These are phyloP conservation scores for Spirogloea muscicola DNA, from an alignment of 139 green algal species.

Conservation along the genomic window DNA sequence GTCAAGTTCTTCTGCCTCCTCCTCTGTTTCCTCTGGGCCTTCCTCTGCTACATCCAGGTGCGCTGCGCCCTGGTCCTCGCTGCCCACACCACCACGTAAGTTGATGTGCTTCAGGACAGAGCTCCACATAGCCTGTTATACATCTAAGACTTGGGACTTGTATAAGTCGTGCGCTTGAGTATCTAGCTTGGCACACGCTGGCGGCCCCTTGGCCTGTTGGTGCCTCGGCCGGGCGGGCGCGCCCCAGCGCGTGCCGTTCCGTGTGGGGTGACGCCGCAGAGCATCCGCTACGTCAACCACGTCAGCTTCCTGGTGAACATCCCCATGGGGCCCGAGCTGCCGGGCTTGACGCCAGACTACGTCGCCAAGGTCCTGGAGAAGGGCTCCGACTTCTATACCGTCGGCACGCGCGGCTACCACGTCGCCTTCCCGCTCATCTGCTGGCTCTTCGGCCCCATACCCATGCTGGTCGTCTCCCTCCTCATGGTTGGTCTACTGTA, in stretches of 20 bases:
- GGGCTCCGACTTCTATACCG: slow-evolving; percentile 13
- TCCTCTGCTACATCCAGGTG: slow-evolving; percentile 25
- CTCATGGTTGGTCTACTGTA: slow-evolving; percentile 10
- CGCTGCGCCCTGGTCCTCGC: too few species aligned
- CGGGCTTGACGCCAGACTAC: slow-evolving; percentile 11
- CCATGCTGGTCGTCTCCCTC: slow-evolving; percentile 2
- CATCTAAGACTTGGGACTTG: too few species aligned
- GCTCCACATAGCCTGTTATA: too few species aligned
- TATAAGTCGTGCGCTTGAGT: too few species aligned
- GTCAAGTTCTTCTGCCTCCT: slow-evolving; percentile 14
- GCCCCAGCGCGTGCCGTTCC: too few species aligned
- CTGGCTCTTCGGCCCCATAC: slow-evolving; percentile 20
- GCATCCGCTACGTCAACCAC: slow-evolving; percentile 17
- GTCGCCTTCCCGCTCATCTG: slow-evolving; percentile 13
- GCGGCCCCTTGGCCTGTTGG: too few species aligned
- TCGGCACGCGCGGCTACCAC: slow-evolving; percentile 14
- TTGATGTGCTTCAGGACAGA: too few species aligned
- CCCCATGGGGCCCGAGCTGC: neutral
- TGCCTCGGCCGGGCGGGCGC: too few species aligned
- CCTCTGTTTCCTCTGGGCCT: slow-evolving; percentile 14
- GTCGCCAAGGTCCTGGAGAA: neutral
- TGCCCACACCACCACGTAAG: too few species aligned
- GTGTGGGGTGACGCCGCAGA: too few species aligned
- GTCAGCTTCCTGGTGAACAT: slow-evolving; percentile 26
- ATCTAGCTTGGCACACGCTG: too few species aligned